A percentile compares a stretch with the other conserved stretches of the same genome.
Conservation (phyloP, 78 protist genomes). For the Protostelium mycophagum region DNA sequence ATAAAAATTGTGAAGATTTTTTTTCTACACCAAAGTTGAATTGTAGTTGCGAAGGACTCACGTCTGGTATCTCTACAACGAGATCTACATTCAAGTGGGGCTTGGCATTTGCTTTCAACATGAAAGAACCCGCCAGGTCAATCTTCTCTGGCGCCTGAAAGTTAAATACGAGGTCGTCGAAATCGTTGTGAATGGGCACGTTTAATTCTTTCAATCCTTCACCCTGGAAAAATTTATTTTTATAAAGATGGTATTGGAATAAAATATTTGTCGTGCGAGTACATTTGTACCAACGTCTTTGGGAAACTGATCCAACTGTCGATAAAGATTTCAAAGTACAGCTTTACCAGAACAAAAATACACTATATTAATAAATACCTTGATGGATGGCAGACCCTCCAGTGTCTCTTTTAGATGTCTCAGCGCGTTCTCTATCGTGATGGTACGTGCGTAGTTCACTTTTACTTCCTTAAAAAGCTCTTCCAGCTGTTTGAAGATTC, state of each 20-base stretch:
- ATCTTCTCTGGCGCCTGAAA: slow-evolving; percentile 14
- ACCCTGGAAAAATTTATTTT: too few species aligned
- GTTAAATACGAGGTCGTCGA: not conserved
- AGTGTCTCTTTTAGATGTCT: slow-evolving; percentile 14
- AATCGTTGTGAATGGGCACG: not conserved
- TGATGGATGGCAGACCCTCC: slow-evolving; percentile 24
- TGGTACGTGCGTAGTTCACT: slow-evolving; percentile 30
- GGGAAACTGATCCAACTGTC: too few species aligned
- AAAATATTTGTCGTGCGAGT: too few species aligned
- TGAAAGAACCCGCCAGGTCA: slow-evolving; percentile 40
- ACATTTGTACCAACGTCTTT: too few species aligned
- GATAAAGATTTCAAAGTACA: too few species aligned
- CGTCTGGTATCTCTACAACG: slow-evolving; percentile 26
- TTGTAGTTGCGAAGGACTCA: too few species aligned
- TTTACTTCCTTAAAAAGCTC: slow-evolving; percentile 44
- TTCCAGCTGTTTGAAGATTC: not conserved
- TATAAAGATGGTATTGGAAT: too few species aligned
- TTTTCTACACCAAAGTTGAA: too few species aligned
- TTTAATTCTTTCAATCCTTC: not conserved
- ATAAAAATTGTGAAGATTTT: too few species aligned
- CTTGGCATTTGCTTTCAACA: slow-evolving; percentile 23
- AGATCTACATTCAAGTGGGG: slow-evolving; percentile 39
- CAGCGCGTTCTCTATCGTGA: slow-evolving; percentile 40
- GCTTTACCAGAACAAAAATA: not conserved
- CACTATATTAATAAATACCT: slow-evolving; percentile 1